Evolutionary conservation across 2,329 filamentous ascomycete species (phyloP).

Genomic region (Lecanicillium sp.): DNA sequence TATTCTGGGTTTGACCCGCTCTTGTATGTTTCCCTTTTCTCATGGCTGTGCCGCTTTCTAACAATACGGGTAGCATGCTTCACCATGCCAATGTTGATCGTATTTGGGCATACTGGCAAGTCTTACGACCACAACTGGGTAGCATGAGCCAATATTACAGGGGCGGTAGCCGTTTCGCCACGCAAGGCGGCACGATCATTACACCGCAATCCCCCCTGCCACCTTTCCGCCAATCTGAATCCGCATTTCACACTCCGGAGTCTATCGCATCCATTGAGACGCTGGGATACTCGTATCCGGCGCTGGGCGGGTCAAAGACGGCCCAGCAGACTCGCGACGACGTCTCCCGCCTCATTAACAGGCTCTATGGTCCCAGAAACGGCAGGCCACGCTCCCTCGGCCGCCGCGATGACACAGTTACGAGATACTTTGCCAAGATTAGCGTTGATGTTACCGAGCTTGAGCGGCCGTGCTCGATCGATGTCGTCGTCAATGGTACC

Average conservation of each 20-base stretch:
- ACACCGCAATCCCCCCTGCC: constrained; percentile 37
- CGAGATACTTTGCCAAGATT: constrained; percentile 27
- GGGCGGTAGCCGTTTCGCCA: constrained; percentile 30
- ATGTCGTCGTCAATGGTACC: constrained; percentile 24
- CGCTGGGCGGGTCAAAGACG: constrained; percentile 26
- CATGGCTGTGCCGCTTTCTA: neutral
- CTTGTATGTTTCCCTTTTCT: constrained; percentile 25
- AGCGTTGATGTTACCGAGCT: constrained; percentile 26
- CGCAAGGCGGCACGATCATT: constrained; percentile 29
- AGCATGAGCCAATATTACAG: constrained; percentile 27
- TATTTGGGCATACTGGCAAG: constrained; percentile 51
- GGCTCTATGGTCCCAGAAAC: constrained; percentile 17
- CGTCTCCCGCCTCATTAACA: constrained; percentile 24
- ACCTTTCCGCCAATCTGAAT: constrained; percentile 38
- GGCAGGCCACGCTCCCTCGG: neutral
- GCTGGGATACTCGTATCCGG: constrained; percentile 33
- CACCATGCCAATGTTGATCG: constrained; percentile 55
- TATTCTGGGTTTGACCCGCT: constrained; percentile 38
- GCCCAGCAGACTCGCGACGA: constrained; percentile 20
- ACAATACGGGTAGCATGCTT: constrained; percentile 25
- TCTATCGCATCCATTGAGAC: constrained; percentile 22
- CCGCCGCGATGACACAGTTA: constrained; percentile 5
- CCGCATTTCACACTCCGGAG: constrained; percentile 33
- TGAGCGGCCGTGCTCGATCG: constrained; percentile 26
- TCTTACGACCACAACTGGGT: constrained; percentile 27